These are phyloP conservation scores for Nemania bipapillata DNA, from an alignment of 2,329 filamentous ascomycete species.

Conservation along the genomic window DNA sequence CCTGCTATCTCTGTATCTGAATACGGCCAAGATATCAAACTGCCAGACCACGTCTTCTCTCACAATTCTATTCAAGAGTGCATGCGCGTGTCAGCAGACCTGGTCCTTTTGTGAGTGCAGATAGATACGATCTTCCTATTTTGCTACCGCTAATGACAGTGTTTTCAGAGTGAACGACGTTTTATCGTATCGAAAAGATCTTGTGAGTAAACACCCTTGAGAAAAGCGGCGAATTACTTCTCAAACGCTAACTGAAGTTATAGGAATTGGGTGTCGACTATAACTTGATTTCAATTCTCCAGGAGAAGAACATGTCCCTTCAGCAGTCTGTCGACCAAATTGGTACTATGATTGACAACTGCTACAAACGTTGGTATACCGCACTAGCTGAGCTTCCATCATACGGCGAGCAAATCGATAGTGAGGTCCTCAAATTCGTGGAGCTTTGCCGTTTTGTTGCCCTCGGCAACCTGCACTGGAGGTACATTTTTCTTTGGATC, in stretches of 20 bases:
- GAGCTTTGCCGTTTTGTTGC: no score
- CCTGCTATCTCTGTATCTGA: conserved; percentile 24
- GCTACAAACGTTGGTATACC: conserved; percentile 36
- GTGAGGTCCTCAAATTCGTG: conserved; percentile 20
- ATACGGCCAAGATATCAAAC: conserved; percentile 21
- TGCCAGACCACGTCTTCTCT: conserved; percentile 23
- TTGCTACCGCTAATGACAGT: no score
- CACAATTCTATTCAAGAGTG: conserved; percentile 34
- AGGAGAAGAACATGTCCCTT: conserved; percentile 23
- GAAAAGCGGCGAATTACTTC: no score
- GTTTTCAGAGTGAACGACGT: no score
- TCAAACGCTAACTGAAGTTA: no score
- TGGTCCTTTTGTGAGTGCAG: conserved; percentile 29
- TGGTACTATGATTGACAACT: conserved; percentile 28
- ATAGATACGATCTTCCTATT: not conserved
- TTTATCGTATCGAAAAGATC: no score
- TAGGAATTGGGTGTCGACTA: conserved; percentile 34
- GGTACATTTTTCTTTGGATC: no score
- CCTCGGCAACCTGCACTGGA: no score
- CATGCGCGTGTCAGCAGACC: conserved; percentile 33
- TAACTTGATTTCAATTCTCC: conserved; percentile 30
- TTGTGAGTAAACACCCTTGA: no score
- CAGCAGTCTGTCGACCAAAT: conserved; percentile 33
- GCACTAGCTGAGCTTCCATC: conserved; percentile 31
- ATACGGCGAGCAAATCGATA: conserved; percentile 33